These are phyloP conservation scores for Ceratobasidium sp. DNA, from an alignment of 1,284 basidiomycete species.

Conservation along the genomic window DNA sequence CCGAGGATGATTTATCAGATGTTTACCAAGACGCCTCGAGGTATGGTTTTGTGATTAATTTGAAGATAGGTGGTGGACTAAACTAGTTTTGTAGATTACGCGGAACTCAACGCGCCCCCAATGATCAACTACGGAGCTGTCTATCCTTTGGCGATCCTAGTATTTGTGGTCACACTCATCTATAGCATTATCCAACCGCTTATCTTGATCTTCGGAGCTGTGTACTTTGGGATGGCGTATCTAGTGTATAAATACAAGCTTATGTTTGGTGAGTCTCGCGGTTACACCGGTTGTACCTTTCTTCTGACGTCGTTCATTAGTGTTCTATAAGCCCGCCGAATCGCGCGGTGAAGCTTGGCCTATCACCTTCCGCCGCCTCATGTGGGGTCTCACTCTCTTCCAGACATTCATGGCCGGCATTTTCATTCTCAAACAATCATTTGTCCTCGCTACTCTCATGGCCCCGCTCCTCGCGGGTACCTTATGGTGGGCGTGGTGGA, in stretches of 20 bases:
- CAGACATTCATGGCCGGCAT: slow-evolving; percentile 93
- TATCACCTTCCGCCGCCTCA: slow-evolving; percentile 85
- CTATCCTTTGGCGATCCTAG: slow-evolving; percentile 93
- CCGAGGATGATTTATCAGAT: slow-evolving; percentile 75
- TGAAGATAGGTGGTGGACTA: background rate
- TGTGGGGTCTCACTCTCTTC: slow-evolving; percentile 90
- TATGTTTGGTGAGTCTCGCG: slow-evolving; percentile 77
- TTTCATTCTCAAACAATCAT: slow-evolving; percentile 85
- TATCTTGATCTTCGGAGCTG: slow-evolving; percentile 91
- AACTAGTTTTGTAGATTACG: slow-evolving; percentile 70
- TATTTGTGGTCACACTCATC: slow-evolving; percentile 93
- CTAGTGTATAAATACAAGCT: slow-evolving; percentile 98
- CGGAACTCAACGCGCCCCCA: slow-evolving; percentile 96
- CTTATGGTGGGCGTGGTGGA: slow-evolving; percentile 81
- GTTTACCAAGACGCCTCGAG: slow-evolving; percentile 87
- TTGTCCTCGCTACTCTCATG: slow-evolving; percentile 79
- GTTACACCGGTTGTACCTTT: background rate
- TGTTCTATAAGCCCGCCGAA: slow-evolving; percentile 94
- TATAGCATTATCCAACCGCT: slow-evolving; percentile 96
- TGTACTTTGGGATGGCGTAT: slow-evolving; percentile 94
- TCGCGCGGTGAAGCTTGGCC: slow-evolving; percentile 95
- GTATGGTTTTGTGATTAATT: slow-evolving; percentile 57
- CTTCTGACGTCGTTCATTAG: slow-evolving; percentile 55
- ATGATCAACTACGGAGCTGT: slow-evolving; percentile 95
- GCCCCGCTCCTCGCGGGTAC: slow-evolving; percentile 82